Percentiles rank a stretch among this genome's conserved stretches.
These are phyloP conservation scores for Populus euphratica DNA, from an alignment of 345 rosid genomes.

Conservation along the genomic window DNA sequence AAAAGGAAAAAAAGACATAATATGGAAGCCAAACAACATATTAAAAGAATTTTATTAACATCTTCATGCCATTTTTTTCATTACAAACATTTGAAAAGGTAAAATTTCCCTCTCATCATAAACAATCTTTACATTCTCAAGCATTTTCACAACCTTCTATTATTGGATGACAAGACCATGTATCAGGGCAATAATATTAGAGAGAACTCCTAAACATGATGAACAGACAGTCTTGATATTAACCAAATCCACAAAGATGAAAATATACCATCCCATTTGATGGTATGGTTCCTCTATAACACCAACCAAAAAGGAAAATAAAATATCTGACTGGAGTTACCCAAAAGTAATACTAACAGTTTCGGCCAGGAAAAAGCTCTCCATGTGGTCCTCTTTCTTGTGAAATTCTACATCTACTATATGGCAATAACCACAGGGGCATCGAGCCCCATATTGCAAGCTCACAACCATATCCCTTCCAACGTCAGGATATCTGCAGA, in stretches of 20 bases:
- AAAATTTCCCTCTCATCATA: no score
- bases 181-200: no score
- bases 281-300: not conserved
- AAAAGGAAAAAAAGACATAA: no score
- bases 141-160: no score
- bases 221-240: no score
- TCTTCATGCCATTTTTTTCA: not conserved
- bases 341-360: conserved; percentile 53
- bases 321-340: conserved; percentile 2
- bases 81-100: no score
- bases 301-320: not conserved
- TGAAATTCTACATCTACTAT: conserved; percentile 90
- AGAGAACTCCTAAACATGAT: no score
- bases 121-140: no score
- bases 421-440: conserved; percentile 97
- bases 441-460: conserved; percentile 90
- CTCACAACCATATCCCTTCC: conserved; percentile 95
- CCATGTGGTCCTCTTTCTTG: conserved; percentile 90
- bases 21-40: not conserved
- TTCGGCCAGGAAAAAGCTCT: conserved; percentile 99
- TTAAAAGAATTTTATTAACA: not conserved
- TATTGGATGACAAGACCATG: no score
- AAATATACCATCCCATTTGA: conserved; percentile 1
- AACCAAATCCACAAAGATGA: not conserved
- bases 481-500: conserved; percentile 76